phyloP scores from a whole-genome alignment of 2,329 filamentous ascomycete genomes.

The Aspergillus sp. region DNA sequence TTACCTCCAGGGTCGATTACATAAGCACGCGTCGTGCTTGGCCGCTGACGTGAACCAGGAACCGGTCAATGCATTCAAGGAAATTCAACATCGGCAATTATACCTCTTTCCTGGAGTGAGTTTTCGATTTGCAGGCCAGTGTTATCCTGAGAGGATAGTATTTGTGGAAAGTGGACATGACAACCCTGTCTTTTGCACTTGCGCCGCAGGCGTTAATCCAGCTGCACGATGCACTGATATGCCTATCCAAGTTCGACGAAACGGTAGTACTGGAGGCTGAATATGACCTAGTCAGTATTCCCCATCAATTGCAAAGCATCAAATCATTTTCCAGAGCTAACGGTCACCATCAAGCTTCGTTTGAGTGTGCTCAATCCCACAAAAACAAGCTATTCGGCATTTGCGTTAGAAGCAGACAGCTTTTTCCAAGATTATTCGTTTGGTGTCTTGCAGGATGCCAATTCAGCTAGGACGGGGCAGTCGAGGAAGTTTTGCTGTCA shows the following conservation, averaged over 20 bases:
- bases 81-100: neutral
- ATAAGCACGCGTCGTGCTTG: constrained; percentile 20
- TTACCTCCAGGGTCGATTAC: constrained; percentile 10
- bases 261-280: constrained; percentile 62
- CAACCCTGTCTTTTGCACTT: constrained; percentile 52
- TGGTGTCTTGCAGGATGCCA: constrained; percentile 25
- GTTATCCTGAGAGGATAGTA: neutral
- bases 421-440: constrained; percentile 64
- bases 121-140: neutral
- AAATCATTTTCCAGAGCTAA: constrained; percentile 10
- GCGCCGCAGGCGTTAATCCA: constrained; percentile 55
- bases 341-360: constrained; percentile 49
- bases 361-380: constrained; percentile 62
- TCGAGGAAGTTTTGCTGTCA: constrained; percentile 58
- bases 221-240: constrained; percentile 60
- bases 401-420: constrained; percentile 51
- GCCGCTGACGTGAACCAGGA: constrained; percentile 4
- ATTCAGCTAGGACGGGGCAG: constrained; percentile 26
- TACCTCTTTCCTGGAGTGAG: neutral
- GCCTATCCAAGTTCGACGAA: constrained; percentile 64
- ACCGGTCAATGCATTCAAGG: neutral
- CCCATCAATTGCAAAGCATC: neutral
- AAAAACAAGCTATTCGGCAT: constrained; percentile 63
- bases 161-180: constrained; percentile 20
- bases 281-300: constrained; percentile 51